phyloP scores from a whole-genome alignment of 768 basidiomycete species.

The Podaxis carcinomalis region DNA sequence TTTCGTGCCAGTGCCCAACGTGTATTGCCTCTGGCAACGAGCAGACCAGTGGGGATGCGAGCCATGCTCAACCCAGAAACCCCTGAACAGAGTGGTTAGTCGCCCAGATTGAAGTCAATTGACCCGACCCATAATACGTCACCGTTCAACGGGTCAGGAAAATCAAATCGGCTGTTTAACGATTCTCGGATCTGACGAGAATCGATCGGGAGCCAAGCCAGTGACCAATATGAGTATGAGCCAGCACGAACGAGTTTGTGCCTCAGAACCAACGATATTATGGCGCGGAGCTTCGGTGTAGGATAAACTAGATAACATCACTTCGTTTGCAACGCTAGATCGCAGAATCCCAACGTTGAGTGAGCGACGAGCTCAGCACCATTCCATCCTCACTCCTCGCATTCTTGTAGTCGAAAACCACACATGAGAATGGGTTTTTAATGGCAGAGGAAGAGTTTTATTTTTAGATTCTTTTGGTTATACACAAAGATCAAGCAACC shows the following conservation, averaged over 20 bases:
- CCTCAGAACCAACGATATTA: too few species aligned
- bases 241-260: too few species aligned
- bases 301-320: too few species aligned
- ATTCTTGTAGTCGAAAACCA: too few species aligned
- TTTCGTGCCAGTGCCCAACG: neutral
- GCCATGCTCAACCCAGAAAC: neutral
- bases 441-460: neutral
- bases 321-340: too few species aligned
- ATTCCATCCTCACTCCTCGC: too few species aligned
- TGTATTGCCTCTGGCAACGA: neutral
- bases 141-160: neutral
- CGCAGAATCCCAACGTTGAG: too few species aligned
- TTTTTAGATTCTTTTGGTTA: neutral
- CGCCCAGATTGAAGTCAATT: neutral
- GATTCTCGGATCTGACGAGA: too few species aligned
- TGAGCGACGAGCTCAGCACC: too few species aligned
- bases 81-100: neutral
- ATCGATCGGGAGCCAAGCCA: too few species aligned
- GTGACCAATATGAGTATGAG: too few species aligned
- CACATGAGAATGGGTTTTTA: neutral
- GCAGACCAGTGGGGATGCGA: neutral
- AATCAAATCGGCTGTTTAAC: neutral
- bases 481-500: conserved; percentile 13
- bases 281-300: too few species aligned
- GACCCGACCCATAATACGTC: neutral